These are phyloP conservation scores for Monilinia polystroma DNA, from an alignment of 2,329 filamentous ascomycete genomes.

Conservation along the genomic window DNA sequence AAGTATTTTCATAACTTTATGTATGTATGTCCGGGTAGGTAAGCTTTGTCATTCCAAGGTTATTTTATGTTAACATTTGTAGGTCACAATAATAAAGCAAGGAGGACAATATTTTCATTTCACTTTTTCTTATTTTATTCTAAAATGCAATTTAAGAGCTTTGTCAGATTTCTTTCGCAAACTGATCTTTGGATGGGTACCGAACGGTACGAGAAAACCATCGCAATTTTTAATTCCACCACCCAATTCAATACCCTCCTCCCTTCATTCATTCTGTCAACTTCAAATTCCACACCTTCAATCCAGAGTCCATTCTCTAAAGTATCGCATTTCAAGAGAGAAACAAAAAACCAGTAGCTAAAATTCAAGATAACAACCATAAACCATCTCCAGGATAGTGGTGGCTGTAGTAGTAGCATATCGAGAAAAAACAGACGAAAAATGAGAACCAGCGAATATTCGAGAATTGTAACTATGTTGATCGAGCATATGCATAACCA, in stretches of 20 bases:
- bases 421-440: neutral
- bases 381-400: neutral
- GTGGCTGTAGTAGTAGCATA: neutral
- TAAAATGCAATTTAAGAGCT: neutral
- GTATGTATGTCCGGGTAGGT: too few species aligned
- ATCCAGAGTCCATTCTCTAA: neutral
- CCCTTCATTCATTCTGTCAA: neutral
- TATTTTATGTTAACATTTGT: neutral
- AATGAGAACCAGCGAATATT: neutral
- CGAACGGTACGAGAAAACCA: neutral
- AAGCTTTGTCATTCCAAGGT: neutral
- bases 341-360: neutral
- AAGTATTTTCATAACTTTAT: slow-evolving; percentile 1
- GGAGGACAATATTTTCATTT: neutral
- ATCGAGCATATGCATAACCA: neutral
- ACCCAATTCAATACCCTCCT: neutral
- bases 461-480: neutral
- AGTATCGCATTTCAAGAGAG: neutral
- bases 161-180: neutral
- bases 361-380: neutral
- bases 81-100: neutral
- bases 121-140: neutral
- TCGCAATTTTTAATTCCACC: neutral
- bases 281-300: slow-evolving; percentile 1
- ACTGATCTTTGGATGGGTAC: neutral